Percentiles rank a stretch among this genome's conserved stretches.
phyloP scores from a whole-genome alignment of 345 rosid species.

The Hibiscus trionum region DNA sequence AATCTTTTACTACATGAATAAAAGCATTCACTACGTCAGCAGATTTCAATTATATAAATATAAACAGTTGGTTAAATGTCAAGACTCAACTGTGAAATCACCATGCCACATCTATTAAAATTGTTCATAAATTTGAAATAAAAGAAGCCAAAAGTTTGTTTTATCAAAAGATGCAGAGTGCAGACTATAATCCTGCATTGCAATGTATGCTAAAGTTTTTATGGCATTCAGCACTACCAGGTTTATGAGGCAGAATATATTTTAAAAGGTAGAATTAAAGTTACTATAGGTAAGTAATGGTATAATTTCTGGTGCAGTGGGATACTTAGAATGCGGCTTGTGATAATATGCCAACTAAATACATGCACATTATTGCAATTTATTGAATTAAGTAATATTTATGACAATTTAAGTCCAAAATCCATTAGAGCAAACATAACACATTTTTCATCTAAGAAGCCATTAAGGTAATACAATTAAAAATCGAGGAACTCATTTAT shows the following conservation, averaged over 20 bases:
- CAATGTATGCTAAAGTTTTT: neutral
- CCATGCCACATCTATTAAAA: neutral
- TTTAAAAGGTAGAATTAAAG: neutral
- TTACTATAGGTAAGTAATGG: neutral
- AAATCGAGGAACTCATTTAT: neutral
- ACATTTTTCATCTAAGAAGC: neutral
- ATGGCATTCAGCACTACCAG: neutral
- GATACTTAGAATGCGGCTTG: neutral
- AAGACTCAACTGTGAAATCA: no score
- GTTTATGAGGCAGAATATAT: neutral
- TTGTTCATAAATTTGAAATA: neutral
- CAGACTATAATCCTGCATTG: neutral
- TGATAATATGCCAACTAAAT: neutral
- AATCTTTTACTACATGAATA: neutral
- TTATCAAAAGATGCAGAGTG: neutral
- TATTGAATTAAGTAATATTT: neutral
- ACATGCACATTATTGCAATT: neutral
- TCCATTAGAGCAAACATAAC: neutral
- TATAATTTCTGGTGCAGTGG: neutral
- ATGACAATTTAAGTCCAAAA: neutral
- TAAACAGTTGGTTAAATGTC: neutral
- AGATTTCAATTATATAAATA: neutral
- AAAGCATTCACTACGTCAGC: neutral
- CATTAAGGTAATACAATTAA: neutral
- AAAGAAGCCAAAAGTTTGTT: neutral